Evolutionary conservation across 2,329 filamentous ascomycete species (phyloP).

Genomic region (Daldinia sp.): DNA sequence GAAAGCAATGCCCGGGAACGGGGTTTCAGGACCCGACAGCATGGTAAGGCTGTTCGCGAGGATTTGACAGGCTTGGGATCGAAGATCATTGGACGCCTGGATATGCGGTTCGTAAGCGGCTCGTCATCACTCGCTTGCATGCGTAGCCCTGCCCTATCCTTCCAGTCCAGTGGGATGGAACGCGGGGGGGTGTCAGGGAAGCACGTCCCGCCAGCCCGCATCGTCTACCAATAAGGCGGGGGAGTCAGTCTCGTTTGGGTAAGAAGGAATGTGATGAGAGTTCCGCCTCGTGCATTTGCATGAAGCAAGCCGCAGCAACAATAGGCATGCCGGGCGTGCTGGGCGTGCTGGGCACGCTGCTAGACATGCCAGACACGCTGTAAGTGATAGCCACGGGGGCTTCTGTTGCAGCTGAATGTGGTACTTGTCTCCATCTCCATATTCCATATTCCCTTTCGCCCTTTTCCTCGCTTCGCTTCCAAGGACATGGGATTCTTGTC

Average conservation of each 20-base stretch:
- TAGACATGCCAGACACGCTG: no score
- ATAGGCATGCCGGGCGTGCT: neutral
- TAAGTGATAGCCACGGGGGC: conserved; percentile 10
- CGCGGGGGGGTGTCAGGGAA: conserved; percentile 11
- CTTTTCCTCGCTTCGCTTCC: conserved; percentile 13
- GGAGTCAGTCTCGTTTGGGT: conserved; percentile 28
- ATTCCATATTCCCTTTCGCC: neutral
- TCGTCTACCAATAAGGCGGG: conserved; percentile 27
- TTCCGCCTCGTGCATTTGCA: conserved; percentile 28
- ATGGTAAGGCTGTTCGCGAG: conserved; percentile 25
- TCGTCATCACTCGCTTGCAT: conserved; percentile 35
- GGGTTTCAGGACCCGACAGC: conserved; percentile 33
- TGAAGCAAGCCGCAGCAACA: conserved; percentile 17
- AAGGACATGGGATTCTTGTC: conserved; percentile 4
- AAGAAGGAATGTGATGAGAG: conserved; percentile 36
- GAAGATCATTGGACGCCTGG: conserved; percentile 19
- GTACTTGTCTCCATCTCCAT: conserved; percentile 4
- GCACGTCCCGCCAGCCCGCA: conserved; percentile 30
- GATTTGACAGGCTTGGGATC: conserved; percentile 19
- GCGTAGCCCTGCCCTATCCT: conserved; percentile 19
- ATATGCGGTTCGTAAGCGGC: conserved; percentile 28
- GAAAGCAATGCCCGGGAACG: conserved; percentile 17
- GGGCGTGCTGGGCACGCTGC: neutral
- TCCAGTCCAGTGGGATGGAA: conserved; percentile 30
- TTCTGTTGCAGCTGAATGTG: conserved; percentile 26